Evolutionary conservation across 148 eudicot genomes (phyloP).

Genomic region (Agrostemma githago): DNA sequence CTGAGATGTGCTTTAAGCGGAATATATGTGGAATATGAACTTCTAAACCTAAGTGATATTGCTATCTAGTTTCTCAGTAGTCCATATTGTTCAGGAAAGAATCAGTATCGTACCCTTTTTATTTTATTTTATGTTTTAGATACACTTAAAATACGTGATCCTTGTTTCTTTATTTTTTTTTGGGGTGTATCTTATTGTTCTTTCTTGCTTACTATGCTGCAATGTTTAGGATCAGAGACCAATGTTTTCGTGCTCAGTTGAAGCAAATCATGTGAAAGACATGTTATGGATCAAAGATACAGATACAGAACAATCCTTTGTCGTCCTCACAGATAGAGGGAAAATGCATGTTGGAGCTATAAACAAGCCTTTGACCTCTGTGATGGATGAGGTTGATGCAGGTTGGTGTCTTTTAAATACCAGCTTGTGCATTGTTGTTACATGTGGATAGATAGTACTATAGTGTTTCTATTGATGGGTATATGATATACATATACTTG

Average conservation of each 20-base stretch:
- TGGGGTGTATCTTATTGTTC: not conserved
- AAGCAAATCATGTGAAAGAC: constrained; percentile 60
- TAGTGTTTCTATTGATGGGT: not conserved
- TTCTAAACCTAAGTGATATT: not conserved
- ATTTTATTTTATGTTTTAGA: not conserved
- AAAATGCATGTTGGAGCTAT: constrained; percentile 54
- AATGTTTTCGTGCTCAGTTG: constrained; percentile 47
- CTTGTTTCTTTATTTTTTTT: not conserved
- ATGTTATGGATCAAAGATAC: constrained; percentile 58
- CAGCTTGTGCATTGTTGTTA: not conserved
- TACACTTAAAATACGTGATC: not conserved
- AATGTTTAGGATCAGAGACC: constrained; percentile 51
- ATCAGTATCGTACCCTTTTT: not conserved
- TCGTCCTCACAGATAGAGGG: constrained; percentile 54
- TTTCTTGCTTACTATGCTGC: constrained; percentile 7
- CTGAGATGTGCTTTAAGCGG: not conserved
- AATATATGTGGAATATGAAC: not conserved
- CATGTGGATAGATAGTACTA: not conserved
- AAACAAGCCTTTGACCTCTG: constrained; percentile 35
- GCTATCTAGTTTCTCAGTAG: not conserved
- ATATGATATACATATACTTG: not conserved
- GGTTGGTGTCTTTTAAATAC: constrained; percentile 36
- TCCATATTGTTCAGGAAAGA: not conserved
- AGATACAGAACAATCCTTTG: constrained; percentile 38
- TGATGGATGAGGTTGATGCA: constrained; percentile 76